Evolutionary conservation across 2,329 filamentous ascomycete genomes (phyloP), one percentile per base, ranked within the genome.

Genomic region (Phyllosticta citriasiana): DNA sequence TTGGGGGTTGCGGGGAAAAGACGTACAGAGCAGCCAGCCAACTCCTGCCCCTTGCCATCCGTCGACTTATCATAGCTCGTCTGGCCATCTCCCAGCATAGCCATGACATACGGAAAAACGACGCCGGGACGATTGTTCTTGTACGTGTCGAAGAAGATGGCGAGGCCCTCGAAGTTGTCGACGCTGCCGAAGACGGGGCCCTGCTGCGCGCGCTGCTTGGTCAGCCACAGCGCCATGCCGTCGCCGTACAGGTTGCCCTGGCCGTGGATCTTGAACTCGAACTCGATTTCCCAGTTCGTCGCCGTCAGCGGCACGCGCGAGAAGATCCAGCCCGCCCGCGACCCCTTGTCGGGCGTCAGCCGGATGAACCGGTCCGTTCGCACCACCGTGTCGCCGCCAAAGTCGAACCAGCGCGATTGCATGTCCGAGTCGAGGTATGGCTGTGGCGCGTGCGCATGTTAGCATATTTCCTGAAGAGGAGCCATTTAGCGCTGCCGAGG

Each of bases 361-460:
- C 94, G 91, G 68, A 99, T 88, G 77, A 97, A 97, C 76, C 84
- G 81, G 71, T 88, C 85, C 64, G 84, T 82, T 66, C 85, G 81
- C 70, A 97, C 83, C 69, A 99, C 87, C 51, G 93, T 91, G 78
- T 96, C 91, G 72, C 93, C 94, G 73, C 94, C 94, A 83, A 95
- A 99, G 79, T 99, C 94, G 78, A 93, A 99, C 93, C 94, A 99
- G 73, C 94, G 88, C 79, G 90, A 96, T 79, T 95, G 89, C 87
- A 97, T 92, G 76, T 97, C 94, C 64, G 91, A 94, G 78, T 99
- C 94, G 69, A 99, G 85, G 77, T 97, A 99, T 64, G 94, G 94
- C 88, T 97, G 59, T 61, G 53, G 8, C 51, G 51, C 51, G 24
- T 53, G 19, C 19, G 19, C 19, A 22, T 22, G 19, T 22, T 22